These are phyloP conservation scores for Decorospora gaudefroyi DNA, from an alignment of 2,329 filamentous ascomycete genomes.

Conservation along the genomic window DNA sequence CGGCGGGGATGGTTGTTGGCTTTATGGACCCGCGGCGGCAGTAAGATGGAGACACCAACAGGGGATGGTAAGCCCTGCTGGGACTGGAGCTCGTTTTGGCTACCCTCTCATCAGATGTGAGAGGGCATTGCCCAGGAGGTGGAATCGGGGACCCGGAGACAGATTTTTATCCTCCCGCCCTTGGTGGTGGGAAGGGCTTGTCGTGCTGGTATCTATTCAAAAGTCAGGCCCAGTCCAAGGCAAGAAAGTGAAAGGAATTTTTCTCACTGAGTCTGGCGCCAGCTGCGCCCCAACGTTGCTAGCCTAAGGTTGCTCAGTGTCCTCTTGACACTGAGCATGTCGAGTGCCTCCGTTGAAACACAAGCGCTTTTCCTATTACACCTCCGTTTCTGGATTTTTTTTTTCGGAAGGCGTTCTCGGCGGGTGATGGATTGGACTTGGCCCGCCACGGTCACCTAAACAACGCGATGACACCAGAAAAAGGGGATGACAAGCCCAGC, in stretches of 20 bases:
- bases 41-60: neutral
- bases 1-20: neutral
- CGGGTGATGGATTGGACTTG: neutral
- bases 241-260: neutral
- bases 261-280: constrained; percentile 1
- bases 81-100: neutral
- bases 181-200: neutral
- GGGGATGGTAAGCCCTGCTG: neutral
- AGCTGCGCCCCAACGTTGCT: neutral
- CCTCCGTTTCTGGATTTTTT: neutral
- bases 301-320: neutral
- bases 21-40: too few relatives aligned
- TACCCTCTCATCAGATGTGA: neutral
- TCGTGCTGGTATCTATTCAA: constrained; percentile 3
- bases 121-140: constrained; percentile 1
- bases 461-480: neutral
- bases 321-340: constrained; percentile 1
- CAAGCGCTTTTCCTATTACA: too few relatives aligned
- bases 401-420: neutral
- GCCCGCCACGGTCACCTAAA: neutral
- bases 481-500: neutral
- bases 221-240: neutral
- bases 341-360: too few relatives aligned
- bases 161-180: constrained; percentile 1
- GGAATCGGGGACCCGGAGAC: constrained; percentile 1